Evolutionary conservation across 768 basidiomycete genomes (phyloP), one percentile per base, ranked within the genome.

Genomic region (Neoboletus subvelutipes): DNA sequence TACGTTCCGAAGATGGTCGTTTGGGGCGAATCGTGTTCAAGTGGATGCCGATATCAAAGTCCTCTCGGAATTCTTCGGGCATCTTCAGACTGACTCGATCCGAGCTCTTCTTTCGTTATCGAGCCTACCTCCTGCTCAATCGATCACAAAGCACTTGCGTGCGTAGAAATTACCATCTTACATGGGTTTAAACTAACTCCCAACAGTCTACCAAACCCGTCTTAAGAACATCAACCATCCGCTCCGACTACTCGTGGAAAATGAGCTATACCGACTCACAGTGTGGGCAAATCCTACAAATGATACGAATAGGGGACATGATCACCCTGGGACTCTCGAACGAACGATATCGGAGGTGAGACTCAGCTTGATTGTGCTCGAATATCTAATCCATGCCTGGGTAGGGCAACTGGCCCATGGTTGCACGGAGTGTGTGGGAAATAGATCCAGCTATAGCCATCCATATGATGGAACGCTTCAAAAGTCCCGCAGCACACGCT

Each of bases 271-370:
- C 64, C 82, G 94, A 17, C 74, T 98, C 42, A 81, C 77, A 5
- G 94, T 98, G 9, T 98, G 97, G 97, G 78, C 78, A 43, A 98
- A 98, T 71, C 92, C 93, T 0, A 79, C 81, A 31, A 89, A 87
- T 57, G 95, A 97, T 59, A 64, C 78, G 5, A 84, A 81, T 62
- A 84, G 87, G 60, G 88, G 88, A 18, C 65, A 71, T 1, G 88
- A 93, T 67, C 76, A 87, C 43, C 64, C 80, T 39, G 80, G 79
- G 9, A 76, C 75, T 68, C 67, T 78, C 18, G 85, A 91, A 70
- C 79, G 83, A 59, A 79, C 80, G 20, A 76, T 88, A 61, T 66
- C 80, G 0, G 87, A 88, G 60, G 93, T 92, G 64, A 67, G 78
- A 58, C 8, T 54, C 3, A 2, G 34, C 17, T 39, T 22, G 24